These are phyloP conservation scores for Xanthoparmelia taractica DNA, from an alignment of 495 filamentous ascomycete genomes.

Conservation along the genomic window DNA sequence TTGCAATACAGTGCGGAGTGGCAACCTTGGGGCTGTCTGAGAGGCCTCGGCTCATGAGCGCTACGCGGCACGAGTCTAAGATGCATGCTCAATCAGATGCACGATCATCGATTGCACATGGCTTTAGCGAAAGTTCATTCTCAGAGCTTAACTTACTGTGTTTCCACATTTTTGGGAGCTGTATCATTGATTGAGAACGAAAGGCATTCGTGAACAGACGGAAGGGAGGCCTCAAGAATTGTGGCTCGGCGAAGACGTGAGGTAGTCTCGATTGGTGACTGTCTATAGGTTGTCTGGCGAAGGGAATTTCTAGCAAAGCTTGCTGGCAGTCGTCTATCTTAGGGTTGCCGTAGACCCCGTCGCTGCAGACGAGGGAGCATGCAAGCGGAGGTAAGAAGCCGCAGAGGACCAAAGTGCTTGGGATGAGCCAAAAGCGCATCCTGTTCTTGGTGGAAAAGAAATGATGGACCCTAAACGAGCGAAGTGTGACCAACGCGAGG, in stretches of 20 bases:
- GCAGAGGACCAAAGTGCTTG: neutral
- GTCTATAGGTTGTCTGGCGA: neutral
- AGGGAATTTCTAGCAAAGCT: neutral
- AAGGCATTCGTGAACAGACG: neutral
- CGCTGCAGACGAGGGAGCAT: neutral
- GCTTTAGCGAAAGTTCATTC: neutral
- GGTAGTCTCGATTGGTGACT: neutral
- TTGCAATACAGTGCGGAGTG: neutral
- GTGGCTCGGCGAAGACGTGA: neutral
- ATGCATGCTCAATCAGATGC: neutral
- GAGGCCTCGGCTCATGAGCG: neutral
- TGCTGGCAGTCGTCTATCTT: neutral
- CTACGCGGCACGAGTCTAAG: slow-evolving; percentile 1
- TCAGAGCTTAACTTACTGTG: neutral
- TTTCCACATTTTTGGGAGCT: slow-evolving; percentile 6
- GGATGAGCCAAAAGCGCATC: neutral
- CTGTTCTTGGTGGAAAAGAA: neutral
- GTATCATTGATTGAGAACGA: neutral
- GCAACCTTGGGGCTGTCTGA: neutral
- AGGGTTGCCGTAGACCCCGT: neutral
- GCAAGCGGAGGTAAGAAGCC: neutral
- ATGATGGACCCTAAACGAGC: neutral
- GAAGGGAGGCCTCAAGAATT: neutral
- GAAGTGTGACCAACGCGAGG: neutral
- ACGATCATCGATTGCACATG: neutral